phyloP scores from a whole-genome alignment of 768 basidiomycete genomes.

The Podaxis carcinomalis region DNA sequence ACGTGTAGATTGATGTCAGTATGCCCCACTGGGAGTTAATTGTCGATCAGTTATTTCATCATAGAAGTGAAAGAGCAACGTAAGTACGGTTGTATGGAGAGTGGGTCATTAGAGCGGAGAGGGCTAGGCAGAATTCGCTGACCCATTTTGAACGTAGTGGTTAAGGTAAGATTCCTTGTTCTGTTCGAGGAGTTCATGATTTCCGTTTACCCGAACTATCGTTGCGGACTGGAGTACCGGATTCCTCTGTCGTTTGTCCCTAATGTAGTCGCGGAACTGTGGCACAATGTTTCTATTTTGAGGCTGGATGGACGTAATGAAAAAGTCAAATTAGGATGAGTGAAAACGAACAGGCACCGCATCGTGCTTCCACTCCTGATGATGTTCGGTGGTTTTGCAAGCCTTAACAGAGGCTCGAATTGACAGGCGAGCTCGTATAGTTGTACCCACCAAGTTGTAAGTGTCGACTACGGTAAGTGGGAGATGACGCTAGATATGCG shows the following conservation, averaged over 20 bases:
- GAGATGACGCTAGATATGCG: not conserved
- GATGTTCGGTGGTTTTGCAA: not conserved
- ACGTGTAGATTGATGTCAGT: not conserved
- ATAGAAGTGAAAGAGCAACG: not conserved
- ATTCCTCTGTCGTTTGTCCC: no score
- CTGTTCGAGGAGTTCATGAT: no score
- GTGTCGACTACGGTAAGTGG: no score
- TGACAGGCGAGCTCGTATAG: not conserved
- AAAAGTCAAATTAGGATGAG: not conserved
- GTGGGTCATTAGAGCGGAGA: not conserved
- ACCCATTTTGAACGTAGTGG: not conserved
- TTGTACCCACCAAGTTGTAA: no score
- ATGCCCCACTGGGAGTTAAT: not conserved
- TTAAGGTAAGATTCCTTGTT: no score
- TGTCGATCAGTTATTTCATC: not conserved
- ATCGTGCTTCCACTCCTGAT: not conserved
- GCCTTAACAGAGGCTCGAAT: not conserved
- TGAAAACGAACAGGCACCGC: not conserved
- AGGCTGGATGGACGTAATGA: not conserved
- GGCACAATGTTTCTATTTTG: not conserved
- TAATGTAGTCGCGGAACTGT: not conserved
- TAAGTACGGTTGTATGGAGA: not conserved
- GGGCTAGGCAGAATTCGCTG: not conserved
- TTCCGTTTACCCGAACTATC: no score
- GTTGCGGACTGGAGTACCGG: no score